phyloP scores from a whole-genome alignment of 2,329 filamentous ascomycete species.

The Hyphodiscus sp. region DNA sequence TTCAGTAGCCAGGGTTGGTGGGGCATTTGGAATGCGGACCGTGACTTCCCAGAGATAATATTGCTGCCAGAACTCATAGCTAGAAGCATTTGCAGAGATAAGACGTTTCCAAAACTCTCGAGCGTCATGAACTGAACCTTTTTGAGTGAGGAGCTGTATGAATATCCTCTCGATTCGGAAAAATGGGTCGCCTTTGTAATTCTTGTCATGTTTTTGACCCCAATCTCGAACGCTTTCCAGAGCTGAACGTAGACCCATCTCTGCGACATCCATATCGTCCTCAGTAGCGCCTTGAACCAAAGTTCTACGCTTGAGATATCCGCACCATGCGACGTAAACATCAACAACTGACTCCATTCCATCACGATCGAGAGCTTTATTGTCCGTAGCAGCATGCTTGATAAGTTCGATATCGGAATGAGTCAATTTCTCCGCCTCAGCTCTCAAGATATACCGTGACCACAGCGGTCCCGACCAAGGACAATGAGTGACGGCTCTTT shows the following conservation, averaged over 20 bases:
- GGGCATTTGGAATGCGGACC: slow-evolving; percentile 33
- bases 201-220: slow-evolving; percentile 60
- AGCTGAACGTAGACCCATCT: slow-evolving; percentile 80
- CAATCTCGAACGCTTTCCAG: slow-evolving; percentile 77
- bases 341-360: slow-evolving; percentile 85
- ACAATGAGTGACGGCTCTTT: slow-evolving; percentile 81
- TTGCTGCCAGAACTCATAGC: slow-evolving; percentile 87
- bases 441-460: slow-evolving; percentile 80
- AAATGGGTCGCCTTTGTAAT: slow-evolving; percentile 78
- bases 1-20: slow-evolving; percentile 67
- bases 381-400: slow-evolving; percentile 87
- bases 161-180: slow-evolving; percentile 88
- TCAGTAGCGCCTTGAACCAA: slow-evolving; percentile 68
- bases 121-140: slow-evolving; percentile 69
- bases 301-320: slow-evolving; percentile 80
- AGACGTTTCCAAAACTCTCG: slow-evolving; percentile 72
- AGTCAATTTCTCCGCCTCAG: slow-evolving; percentile 68
- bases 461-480: slow-evolving; percentile 89
- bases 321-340: slow-evolving; percentile 91
- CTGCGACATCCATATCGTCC: slow-evolving; percentile 82
- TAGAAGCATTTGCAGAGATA: slow-evolving; percentile 60
- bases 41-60: slow-evolving; percentile 89
- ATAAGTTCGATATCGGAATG: slow-evolving; percentile 81
- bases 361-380: slow-evolving; percentile 74
- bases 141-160: slow-evolving; percentile 85